phyloP scores from a whole-genome alignment of 2,329 filamentous ascomycete species.

The Cladosporium sp. region DNA sequence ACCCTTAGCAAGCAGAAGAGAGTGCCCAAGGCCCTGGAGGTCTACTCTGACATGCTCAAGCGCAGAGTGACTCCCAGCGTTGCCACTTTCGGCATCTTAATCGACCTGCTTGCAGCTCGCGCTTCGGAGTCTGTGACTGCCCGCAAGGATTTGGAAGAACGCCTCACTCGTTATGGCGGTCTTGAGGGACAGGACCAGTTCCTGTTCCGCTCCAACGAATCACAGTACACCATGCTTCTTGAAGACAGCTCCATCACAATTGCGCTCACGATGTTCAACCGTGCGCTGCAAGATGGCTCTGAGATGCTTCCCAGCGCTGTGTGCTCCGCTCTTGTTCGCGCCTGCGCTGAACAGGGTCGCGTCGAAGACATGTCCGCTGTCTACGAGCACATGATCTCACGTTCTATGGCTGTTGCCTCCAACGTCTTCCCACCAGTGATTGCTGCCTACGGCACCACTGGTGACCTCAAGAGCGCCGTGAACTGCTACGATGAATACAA shows the following conservation, averaged over 20 bases:
- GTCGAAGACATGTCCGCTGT: constrained; percentile 87
- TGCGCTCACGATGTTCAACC: constrained; percentile 82
- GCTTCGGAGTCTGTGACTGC: constrained; percentile 75
- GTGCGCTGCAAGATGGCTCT: constrained; percentile 65
- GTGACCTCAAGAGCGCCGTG: constrained; percentile 83
- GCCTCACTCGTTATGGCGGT: constrained; percentile 79
- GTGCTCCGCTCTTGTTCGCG: constrained; percentile 81
- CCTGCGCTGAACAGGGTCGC: constrained; percentile 79
- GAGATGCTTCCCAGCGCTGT: constrained; percentile 74
- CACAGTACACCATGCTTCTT: constrained; percentile 80
- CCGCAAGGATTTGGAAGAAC: constrained; percentile 75
- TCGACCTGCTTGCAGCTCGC: constrained; percentile 77
- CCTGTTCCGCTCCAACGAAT: constrained; percentile 83
- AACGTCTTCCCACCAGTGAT: constrained; percentile 93
- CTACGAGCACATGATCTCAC: constrained; percentile 87
- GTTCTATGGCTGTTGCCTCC: constrained; percentile 71
- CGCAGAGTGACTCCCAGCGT: constrained; percentile 79
- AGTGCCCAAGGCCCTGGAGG: constrained; percentile 86
- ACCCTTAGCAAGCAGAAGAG: constrained; percentile 78
- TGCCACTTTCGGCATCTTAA: constrained; percentile 84
- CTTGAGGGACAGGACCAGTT: constrained; percentile 83
- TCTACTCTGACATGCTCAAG: constrained; percentile 94
- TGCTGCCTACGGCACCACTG: constrained; percentile 79
- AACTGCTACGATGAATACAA: constrained; percentile 97
- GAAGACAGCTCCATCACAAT: constrained; percentile 87